phyloP scores from a whole-genome alignment of 2,329 filamentous ascomycete genomes.

The Akanthomyces uredinophilus region DNA sequence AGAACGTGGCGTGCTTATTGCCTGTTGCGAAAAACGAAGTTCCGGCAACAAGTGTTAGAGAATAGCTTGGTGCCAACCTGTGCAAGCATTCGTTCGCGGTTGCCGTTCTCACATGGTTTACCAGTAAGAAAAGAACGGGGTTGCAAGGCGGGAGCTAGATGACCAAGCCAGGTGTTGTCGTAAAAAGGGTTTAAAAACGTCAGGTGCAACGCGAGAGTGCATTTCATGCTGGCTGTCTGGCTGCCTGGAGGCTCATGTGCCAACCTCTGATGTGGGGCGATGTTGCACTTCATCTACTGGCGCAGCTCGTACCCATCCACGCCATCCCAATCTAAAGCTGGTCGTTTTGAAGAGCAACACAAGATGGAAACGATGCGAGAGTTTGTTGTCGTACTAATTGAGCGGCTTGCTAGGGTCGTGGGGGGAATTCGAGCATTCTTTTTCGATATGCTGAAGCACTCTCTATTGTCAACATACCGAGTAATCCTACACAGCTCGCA shows the following conservation, averaged over 20 bases:
- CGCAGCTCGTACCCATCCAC: not conserved
- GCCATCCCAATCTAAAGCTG: no score
- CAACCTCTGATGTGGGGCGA: not conserved
- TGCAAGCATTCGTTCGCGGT: not conserved
- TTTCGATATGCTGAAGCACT: no score
- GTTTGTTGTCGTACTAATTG: no score
- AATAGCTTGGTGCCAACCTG: not conserved
- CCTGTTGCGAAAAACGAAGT: not conserved
- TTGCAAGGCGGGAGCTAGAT: not conserved
- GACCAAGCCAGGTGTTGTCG: not conserved
- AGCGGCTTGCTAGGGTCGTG: no score
- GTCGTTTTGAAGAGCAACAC: no score
- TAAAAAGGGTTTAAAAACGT: not conserved
- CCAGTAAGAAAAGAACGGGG: not conserved
- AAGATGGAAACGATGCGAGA: no score
- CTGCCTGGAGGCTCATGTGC: conserved; percentile 2
- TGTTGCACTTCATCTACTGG: not conserved
- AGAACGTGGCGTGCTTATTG: not conserved
- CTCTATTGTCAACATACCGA: no score
- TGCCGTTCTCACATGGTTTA: not conserved
- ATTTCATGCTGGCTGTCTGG: not conserved
- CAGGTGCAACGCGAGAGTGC: not conserved
- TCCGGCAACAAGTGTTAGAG: not conserved
- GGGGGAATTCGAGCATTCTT: no score
- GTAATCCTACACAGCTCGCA: no score